Percentiles rank a stretch among this genome's conserved stretches.
Evolutionary conservation across 345 rosid species (phyloP).

Genomic region (Citrus unshiu): DNA sequence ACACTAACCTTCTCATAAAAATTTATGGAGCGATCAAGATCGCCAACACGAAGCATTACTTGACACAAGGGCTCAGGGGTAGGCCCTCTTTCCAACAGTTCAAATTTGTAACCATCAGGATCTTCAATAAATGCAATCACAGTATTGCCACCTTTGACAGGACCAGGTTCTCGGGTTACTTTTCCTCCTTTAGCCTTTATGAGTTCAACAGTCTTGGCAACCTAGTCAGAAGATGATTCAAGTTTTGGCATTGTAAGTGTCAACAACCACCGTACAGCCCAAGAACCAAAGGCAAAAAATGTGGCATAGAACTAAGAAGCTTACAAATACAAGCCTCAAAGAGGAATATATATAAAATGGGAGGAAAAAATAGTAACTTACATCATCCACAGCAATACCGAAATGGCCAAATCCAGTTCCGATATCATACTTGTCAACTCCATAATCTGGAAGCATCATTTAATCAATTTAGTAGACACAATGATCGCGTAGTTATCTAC

Average conservation of each 20-base stretch:
- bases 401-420: constrained; percentile 97
- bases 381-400: constrained; percentile 94
- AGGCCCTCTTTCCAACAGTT: constrained; percentile 92
- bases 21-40: constrained; percentile 82
- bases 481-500: background rate
- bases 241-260: background rate
- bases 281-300: constrained; percentile 10
- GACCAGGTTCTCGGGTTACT: constrained; percentile 89
- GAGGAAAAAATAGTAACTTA: constrained; percentile 31
- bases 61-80: constrained; percentile 99
- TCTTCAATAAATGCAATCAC: constrained; percentile 93
- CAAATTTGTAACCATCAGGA: constrained; percentile 98
- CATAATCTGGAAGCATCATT: constrained; percentile 63
- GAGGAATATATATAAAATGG: background rate
- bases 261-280: background rate
- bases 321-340: background rate
- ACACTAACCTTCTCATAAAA: constrained; percentile 85
- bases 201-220: constrained; percentile 79
- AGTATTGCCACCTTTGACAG: constrained; percentile 90
- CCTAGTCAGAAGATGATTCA: constrained; percentile 38
- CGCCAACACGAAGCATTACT: constrained; percentile 99
- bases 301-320: background rate
- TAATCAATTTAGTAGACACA: background rate
- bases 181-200: constrained; percentile 90
- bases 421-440: constrained; percentile 85